A percentile compares a stretch with the other conserved stretches of the same genome.
phyloP scores from a whole-genome alignment of 495 filamentous ascomycete species.

The Aspergillus campestris region DNA sequence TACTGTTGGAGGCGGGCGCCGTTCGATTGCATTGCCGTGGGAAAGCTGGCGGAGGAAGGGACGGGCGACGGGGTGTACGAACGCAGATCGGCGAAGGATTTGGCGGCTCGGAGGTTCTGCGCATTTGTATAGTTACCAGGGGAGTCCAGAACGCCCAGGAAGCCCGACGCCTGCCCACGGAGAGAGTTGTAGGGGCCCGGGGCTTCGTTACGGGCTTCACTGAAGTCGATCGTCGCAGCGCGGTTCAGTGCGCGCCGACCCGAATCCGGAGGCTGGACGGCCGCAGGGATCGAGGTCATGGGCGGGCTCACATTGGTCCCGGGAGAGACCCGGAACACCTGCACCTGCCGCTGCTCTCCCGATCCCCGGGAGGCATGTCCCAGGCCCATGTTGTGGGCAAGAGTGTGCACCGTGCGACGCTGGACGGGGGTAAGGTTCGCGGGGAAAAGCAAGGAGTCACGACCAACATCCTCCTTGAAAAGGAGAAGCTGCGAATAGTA shows the following conservation, averaged over 20 bases:
- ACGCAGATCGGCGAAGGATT: constrained; percentile 92
- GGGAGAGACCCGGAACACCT: constrained; percentile 66
- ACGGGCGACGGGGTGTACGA: constrained; percentile 93
- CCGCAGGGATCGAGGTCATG: constrained; percentile 45
- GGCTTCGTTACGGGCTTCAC: constrained; percentile 69
- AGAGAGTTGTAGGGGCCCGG: constrained; percentile 63
- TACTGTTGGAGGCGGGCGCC: constrained; percentile 56
- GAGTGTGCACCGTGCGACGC: constrained; percentile 81
- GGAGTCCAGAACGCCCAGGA: constrained; percentile 78
- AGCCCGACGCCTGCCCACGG: constrained; percentile 64
- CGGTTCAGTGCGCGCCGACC: constrained; percentile 77
- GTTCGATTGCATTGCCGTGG: constrained; percentile 58
- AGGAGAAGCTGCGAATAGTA: constrained; percentile 85
- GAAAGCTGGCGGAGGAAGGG: constrained; percentile 80
- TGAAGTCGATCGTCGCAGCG: constrained; percentile 97
- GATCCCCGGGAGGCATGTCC: constrained; percentile 81
- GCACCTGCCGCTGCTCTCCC: constrained; percentile 77
- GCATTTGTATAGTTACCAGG: constrained; percentile 57
- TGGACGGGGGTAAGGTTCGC: constrained; percentile 69
- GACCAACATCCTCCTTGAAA: constrained; percentile 69
- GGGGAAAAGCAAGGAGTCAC: constrained; percentile 79
- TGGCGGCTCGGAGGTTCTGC: constrained; percentile 84
- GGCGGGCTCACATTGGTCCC: constrained; percentile 59
- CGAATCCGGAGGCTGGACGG: constrained; percentile 60
- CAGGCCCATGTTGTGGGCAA: constrained; percentile 91